Base-by-base conservation (phyloP, 2,329 filamentous ascomycete genomes). In the Aulographum hederae region DNA sequence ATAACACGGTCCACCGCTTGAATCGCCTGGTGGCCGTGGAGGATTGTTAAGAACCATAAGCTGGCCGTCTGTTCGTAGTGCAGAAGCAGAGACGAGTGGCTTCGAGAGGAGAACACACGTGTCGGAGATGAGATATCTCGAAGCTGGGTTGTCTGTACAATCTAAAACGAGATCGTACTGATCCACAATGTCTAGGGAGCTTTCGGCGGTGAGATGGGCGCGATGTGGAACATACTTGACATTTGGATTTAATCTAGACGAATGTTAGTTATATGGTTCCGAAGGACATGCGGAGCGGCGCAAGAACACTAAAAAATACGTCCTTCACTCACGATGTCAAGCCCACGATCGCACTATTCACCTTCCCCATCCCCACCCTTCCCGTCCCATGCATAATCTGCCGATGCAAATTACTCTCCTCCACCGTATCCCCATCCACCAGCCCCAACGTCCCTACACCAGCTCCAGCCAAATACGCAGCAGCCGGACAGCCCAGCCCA, bases 41-140 rank as follows among this genome's bases (percentile, higher is more conserved):
- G 85, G 85, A 36, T 75, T 73, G 52, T 95, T 94, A 32, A 95
- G 65, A 0, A 92, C 69, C 43, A 91, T 79, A 3, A 95, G 65
- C 53, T 95, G 86, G 2, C 89, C 89, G 35, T 93, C 85, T 0
- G 77, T 82, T 13, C 81, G 73, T 16, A 95, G 66, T 0, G 89
- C 86, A 1, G 85, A 91, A 1, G 86, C 89, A 3, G 84, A 93
- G 10, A 95, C 70, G 12, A 98, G 67, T 0, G 81, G 73, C 46
- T 82, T 89, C 2, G 65, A 57, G 1, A 85, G 62, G 3, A 93
- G 60, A 6, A 94, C 78, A 42, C 82, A 91, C 12, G 78, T 69
- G 48, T 98, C 89, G 0, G 82, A 93, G 40, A 95, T 80, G 28
- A 95, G 67, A 50, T 98, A 95, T 27, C 89, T 78, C 0, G 82